These are phyloP conservation scores for Purshia tridentata DNA, from an alignment of 306 rosid genomes.

Conservation along the genomic window DNA sequence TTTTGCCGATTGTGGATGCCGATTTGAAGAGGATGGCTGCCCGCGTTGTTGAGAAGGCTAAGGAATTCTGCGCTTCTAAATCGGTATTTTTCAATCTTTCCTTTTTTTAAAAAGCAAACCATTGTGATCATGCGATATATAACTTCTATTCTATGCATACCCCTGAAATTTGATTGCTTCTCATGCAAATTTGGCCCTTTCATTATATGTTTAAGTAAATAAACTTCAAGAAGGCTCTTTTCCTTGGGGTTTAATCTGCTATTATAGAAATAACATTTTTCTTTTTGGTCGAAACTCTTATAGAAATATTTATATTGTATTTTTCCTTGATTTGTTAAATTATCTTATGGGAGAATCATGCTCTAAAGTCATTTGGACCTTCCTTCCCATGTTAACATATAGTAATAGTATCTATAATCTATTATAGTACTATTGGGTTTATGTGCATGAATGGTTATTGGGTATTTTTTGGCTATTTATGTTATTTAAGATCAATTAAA, in stretches of 20 bases:
- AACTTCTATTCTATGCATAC: not conserved
- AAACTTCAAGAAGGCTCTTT: not conserved
- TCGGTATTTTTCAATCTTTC: slow-evolving; percentile 27
- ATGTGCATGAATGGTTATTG: too few species aligned
- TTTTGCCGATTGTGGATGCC: slow-evolving; percentile 50
- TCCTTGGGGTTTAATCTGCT: not conserved
- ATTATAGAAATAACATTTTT: not conserved
- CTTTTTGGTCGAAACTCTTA: too few species aligned
- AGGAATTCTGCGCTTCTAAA: slow-evolving; percentile 41
- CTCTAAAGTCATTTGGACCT: not conserved
- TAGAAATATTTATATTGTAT: not conserved
- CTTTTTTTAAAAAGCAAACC: not conserved
- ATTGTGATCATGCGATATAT: not conserved
- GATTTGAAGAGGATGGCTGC: slow-evolving; percentile 46
- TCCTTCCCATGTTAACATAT: too few species aligned
- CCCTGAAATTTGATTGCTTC: not conserved
- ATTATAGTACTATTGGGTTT: too few species aligned
- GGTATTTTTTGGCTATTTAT: too few species aligned
- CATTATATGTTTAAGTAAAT: too few species aligned
- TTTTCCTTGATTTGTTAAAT: not conserved
- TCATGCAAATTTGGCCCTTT: not conserved
- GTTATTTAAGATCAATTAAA: too few species aligned
- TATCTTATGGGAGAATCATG: not conserved
- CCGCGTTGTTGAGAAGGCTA: slow-evolving; percentile 32
- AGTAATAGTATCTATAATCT: too few species aligned